Percentiles rank a stretch among this genome's conserved stretches.
phyloP scores from a whole-genome alignment of 2,329 filamentous ascomycete genomes.

The Fusarium sp. region DNA sequence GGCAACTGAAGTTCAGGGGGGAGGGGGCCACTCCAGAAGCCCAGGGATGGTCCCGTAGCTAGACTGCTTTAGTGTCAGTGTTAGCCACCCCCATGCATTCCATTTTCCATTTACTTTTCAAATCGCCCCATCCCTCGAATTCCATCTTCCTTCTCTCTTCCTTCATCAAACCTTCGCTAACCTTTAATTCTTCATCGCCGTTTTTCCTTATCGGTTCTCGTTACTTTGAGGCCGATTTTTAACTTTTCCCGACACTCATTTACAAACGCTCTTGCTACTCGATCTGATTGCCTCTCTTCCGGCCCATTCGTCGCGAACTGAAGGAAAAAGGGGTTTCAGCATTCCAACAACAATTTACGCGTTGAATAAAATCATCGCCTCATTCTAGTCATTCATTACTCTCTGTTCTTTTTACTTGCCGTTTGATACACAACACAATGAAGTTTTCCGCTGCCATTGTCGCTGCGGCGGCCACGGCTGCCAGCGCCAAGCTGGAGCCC shows the following conservation, averaged over 20 bases:
- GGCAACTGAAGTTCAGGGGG: constrained; percentile 21
- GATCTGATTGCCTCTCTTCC: constrained; percentile 16
- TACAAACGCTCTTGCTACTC: constrained; percentile 23
- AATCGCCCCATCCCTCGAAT: constrained; percentile 32
- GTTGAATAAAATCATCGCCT: constrained; percentile 18
- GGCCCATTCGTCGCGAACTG: constrained; percentile 17
- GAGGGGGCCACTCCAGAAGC: neutral
- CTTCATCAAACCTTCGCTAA: constrained; percentile 39
- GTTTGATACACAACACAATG: constrained; percentile 44
- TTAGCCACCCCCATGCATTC: constrained; percentile 16
- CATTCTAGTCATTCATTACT: constrained; percentile 34
- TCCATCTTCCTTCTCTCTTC: constrained; percentile 23
- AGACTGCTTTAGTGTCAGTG: neutral
- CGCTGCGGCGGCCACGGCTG: constrained; percentile 54
- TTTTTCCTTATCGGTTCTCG: constrained; percentile 39
- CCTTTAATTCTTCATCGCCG: constrained; percentile 39
- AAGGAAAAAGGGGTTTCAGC: constrained; percentile 28
- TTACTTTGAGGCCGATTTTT: constrained; percentile 37
- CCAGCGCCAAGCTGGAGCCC: constrained; percentile 59
- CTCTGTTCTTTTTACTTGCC: constrained; percentile 27
- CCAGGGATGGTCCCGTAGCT: constrained; percentile 19
- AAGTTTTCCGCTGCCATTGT: constrained; percentile 51
- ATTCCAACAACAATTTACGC: constrained; percentile 24
- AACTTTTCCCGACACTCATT: constrained; percentile 47
- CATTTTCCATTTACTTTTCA: constrained; percentile 37